These are phyloP conservation scores for Lactuca sativa DNA, from an alignment of 129 eudicot genomes.

Conservation along the genomic window DNA sequence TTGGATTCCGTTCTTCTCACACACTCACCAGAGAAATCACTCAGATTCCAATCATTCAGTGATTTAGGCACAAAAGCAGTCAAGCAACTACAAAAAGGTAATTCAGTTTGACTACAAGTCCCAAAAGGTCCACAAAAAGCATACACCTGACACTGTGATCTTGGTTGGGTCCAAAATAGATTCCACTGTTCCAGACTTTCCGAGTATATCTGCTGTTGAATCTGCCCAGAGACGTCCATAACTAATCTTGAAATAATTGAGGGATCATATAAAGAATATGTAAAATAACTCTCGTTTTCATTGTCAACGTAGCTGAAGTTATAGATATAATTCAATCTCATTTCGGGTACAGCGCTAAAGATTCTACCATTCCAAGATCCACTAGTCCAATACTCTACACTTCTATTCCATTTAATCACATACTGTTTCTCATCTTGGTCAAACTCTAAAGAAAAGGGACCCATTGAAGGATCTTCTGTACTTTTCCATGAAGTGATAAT, in stretches of 20 bases:
- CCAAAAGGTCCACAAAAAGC: slow-evolving; percentile 36
- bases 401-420: slow-evolving; percentile 19
- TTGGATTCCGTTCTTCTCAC: not conserved
- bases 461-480: slow-evolving; percentile 27
- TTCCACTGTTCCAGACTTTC: slow-evolving; percentile 14
- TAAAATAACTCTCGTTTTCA: slow-evolving; percentile 50
- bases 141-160: slow-evolving; percentile 27
- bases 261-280: slow-evolving; percentile 23
- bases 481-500: slow-evolving; percentile 38
- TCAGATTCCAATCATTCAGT: slow-evolving; percentile 25
- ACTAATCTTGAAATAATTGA: slow-evolving; percentile 23
- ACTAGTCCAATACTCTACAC: slow-evolving; percentile 29
- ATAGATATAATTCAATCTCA: slow-evolving; percentile 7
- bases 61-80: slow-evolving; percentile 31
- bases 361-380: slow-evolving; percentile 39
- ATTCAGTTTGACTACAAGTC: slow-evolving; percentile 2
- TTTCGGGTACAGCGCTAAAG: slow-evolving; percentile 15
- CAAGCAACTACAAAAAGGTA: slow-evolving; percentile 28
- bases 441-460: slow-evolving; percentile 30
- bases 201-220: slow-evolving; percentile 37
- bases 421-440: slow-evolving; percentile 1
- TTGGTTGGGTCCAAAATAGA: slow-evolving; percentile 36
- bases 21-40: slow-evolving; percentile 37
- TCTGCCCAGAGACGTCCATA: slow-evolving; percentile 46
- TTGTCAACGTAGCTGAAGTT: slow-evolving; percentile 42